A percentile compares a stretch with the other conserved stretches of the same genome.
Evolutionary conservation across 768 basidiomycete species (phyloP).

Genomic region (Pluteus cervinus): DNA sequence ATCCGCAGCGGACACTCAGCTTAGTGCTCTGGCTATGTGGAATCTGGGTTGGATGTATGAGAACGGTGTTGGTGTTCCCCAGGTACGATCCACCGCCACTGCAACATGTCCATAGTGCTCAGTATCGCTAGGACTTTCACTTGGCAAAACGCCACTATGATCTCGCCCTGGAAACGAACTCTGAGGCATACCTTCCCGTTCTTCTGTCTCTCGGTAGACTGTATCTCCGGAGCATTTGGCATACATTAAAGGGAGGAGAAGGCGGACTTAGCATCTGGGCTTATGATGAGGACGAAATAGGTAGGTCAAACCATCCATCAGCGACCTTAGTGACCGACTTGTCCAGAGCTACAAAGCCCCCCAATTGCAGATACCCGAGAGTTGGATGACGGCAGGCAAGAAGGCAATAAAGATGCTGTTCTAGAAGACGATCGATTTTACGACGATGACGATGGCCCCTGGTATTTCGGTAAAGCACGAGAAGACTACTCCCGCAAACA

Average conservation of each 20-base stretch:
- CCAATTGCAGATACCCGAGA: slow-evolving; percentile 30
- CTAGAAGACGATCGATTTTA: slow-evolving; percentile 25
- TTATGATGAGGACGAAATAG: slow-evolving; percentile 46
- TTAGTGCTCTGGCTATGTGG: slow-evolving; percentile 96
- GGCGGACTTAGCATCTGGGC: slow-evolving; percentile 66
- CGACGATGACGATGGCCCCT: slow-evolving; percentile 60
- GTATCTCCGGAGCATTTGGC: slow-evolving; percentile 79
- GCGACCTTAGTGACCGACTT: slow-evolving; percentile 6
- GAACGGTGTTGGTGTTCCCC: slow-evolving; percentile 86
- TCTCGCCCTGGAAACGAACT: slow-evolving; percentile 78
- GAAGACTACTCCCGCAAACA: slow-evolving; percentile 72
- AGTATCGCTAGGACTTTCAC: slow-evolving; percentile 80
- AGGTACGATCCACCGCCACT: slow-evolving; percentile 42
- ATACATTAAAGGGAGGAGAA: slow-evolving; percentile 66
- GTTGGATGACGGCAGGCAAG: slow-evolving; percentile 31
- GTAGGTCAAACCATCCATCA: slow-evolving; percentile 3
- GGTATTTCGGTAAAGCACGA: slow-evolving; percentile 80
- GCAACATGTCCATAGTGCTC: too few relatives aligned
- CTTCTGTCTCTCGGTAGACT: slow-evolving; percentile 76
- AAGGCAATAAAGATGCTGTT: slow-evolving; percentile 18
- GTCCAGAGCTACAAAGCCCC: slow-evolving; percentile 12
- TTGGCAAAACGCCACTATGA: slow-evolving; percentile 97
- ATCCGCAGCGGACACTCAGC: slow-evolving; percentile 86
- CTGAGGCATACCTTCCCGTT: slow-evolving; percentile 87
- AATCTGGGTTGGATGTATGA: slow-evolving; percentile 99